Conservation (phyloP, 2,329 filamentous ascomycete genomes). For the Zalaria sp. region DNA sequence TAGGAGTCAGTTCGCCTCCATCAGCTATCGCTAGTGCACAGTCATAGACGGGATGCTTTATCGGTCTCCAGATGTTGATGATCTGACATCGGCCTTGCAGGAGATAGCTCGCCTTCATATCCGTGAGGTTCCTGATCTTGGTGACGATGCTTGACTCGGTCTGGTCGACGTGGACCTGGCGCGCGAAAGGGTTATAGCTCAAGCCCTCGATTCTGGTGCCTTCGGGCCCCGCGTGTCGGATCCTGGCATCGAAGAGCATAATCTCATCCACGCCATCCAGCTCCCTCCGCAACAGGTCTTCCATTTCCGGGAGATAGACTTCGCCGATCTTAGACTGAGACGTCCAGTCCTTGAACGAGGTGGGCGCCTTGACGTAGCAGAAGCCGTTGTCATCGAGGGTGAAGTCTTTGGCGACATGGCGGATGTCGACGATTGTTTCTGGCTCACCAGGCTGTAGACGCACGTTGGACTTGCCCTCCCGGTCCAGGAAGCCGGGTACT, state of each 20-base stretch:
- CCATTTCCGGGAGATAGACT: constrained; percentile 9
- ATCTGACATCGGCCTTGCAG: constrained; percentile 9
- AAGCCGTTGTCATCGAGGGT: constrained; percentile 12
- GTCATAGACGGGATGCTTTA: constrained; percentile 12
- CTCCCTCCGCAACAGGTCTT: constrained; percentile 9
- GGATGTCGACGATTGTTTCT: constrained; percentile 11
- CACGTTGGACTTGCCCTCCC: constrained; percentile 11
- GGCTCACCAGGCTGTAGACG: constrained; percentile 8
- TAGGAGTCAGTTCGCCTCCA: constrained; percentile 8
- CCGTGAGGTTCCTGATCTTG: constrained; percentile 12
- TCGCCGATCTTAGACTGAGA: constrained; percentile 8
- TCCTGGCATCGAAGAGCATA: constrained; percentile 12
- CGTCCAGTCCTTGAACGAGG: constrained; percentile 8
- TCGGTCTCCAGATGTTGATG: constrained; percentile 10
- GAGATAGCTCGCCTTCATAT: constrained; percentile 13
- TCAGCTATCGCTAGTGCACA: constrained; percentile 15
- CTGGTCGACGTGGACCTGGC: constrained; percentile 16
- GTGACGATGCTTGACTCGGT: constrained; percentile 13
- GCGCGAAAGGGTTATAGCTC: constrained; percentile 15
- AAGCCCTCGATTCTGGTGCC: constrained; percentile 11
- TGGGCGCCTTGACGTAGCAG: constrained; percentile 10
- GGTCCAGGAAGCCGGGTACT: constrained; percentile 13
- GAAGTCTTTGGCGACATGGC: constrained; percentile 7
- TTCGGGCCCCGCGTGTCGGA: constrained; percentile 10
- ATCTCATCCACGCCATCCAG: constrained; percentile 14